Evolutionary conservation across 2,329 filamentous ascomycete genomes (phyloP), one percentile per base, ranked within the genome.

Genomic region (Calonectria pteridis): DNA sequence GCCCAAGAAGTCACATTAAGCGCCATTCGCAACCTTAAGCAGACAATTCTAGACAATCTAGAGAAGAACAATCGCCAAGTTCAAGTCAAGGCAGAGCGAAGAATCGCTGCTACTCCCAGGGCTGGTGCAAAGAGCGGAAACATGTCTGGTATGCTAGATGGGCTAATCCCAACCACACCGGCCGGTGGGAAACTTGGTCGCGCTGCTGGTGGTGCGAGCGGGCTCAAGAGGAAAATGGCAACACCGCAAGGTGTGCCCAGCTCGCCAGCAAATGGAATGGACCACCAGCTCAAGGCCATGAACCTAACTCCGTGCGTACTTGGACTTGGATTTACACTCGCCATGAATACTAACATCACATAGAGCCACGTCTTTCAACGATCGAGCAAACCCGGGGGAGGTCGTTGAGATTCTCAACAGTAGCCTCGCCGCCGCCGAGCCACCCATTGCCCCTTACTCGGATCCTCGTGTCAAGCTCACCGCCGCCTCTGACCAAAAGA

Each of bases 401-500:
- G 90, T 95, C 13, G 83, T 97, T 62, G 96, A 98, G 82, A 91
- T 95, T 33, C 89, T 99, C 75, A 98, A 98, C 84, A 88, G 90
- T 51, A 91, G 96, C 72, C 89, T 98, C 35, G 83, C 89, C 18
- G 85, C 92, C 1, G 88, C 93, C 35, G 92, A 95, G 59, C 87
- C 93, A 2, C 94, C 94, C 3, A 89, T 94, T 29, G 92, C 93
- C 37, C 93, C 94, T 1, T 94, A 92, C 76, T 83, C 91, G 14
- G 94, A 97, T 83, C 82, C 95, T 20, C 93, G 97, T 65, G 92
- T 98, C 83, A 96, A 94, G 82, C 89, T 98, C 26, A 96, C 93
- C 7, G 94, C 95, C 3, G 94, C 94, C 73, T 96, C 95, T 1
- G 96, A 98, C 82, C 90, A 95, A 81, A 95, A 96, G 83, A 98